These are phyloP conservation scores for Alternaria brassicicola DNA, from an alignment of 2,329 filamentous ascomycete species.

Conservation along the genomic window DNA sequence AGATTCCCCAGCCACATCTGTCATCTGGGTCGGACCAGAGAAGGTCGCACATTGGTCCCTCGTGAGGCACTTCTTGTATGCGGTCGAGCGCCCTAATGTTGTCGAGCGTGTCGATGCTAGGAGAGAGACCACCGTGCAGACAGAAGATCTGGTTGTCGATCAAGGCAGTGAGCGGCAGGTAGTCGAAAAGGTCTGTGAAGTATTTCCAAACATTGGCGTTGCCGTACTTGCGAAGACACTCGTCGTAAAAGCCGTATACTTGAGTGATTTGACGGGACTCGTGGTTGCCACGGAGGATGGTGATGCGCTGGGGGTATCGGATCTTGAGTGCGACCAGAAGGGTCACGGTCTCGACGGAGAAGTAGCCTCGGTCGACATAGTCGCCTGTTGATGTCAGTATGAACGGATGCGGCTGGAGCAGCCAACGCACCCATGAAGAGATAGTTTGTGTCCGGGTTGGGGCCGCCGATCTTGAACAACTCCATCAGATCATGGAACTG, in stretches of 20 bases:
- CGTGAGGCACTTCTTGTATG: conserved; percentile 75
- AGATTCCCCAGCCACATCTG: conserved; percentile 94
- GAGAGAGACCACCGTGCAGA: conserved; percentile 73
- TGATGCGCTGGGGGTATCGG: conserved; percentile 96
- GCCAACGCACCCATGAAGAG: conserved; percentile 84
- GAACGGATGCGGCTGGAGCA: not conserved
- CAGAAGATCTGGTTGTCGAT: conserved; percentile 77
- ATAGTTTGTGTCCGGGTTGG: conserved; percentile 98
- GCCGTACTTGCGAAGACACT: conserved; percentile 77
- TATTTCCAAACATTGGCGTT: conserved; percentile 81
- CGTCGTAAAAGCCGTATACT: conserved; percentile 80
- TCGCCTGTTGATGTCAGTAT: conserved; percentile 68
- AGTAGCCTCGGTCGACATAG: conserved; percentile 98
- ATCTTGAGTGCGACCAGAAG: conserved; percentile 97
- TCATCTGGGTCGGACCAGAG: conserved; percentile 94
- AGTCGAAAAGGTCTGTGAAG: conserved; percentile 79
- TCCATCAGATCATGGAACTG: conserved; percentile 99
- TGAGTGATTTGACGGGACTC: conserved; percentile 79
- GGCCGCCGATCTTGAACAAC: conserved; percentile 97
- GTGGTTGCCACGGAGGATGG: conserved; percentile 92
- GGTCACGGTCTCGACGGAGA: conserved; percentile 97
- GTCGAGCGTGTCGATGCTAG: conserved; percentile 75
- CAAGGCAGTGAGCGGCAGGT: conserved; percentile 73
- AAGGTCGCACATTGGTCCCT: conserved; percentile 77
- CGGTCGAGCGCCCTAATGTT: conserved; percentile 63